Conservation (phyloP, 1,139 yeast genomes). For the Candida pseudoviswanathii region DNA sequence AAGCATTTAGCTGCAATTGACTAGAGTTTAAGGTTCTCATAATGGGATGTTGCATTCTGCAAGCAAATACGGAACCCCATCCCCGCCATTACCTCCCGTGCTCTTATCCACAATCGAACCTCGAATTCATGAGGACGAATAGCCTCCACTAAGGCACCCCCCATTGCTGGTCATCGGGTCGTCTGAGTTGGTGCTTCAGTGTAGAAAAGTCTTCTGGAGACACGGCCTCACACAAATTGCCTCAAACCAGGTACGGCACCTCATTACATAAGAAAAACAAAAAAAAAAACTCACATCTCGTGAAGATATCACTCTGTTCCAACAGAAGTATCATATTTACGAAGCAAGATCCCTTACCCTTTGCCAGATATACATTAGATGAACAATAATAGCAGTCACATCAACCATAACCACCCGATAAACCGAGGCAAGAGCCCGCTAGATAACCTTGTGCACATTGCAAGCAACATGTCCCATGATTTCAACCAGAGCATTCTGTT, state of each 20-base stretch:
- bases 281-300: conserved; percentile 1
- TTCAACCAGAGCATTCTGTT: conserved; percentile 31
- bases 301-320: not conserved
- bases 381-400: not conserved
- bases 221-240: too few species aligned
- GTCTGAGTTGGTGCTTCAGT: too few species aligned
- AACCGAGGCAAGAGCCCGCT: conserved; percentile 25
- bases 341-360: not conserved
- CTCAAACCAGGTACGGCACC: not conserved
- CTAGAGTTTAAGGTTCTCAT: too few species aligned
- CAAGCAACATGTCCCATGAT: conserved; percentile 46
- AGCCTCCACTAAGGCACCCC: too few species aligned
- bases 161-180: too few species aligned
- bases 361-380: not conserved
- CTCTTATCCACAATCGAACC: too few species aligned
- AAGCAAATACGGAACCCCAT: too few species aligned
- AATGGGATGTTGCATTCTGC: too few species aligned
- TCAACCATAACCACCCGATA: not conserved
- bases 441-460: conserved; percentile 47
- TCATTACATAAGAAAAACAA: not conserved
- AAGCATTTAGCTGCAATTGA: too few species aligned
- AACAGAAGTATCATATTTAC: not conserved
- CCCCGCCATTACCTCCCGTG: too few species aligned
- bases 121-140: too few species aligned
- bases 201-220: too few species aligned